phyloP scores from a whole-genome alignment of 225 moss, liverwort and hornwort genomes.

The Pleurozium schreberi region DNA sequence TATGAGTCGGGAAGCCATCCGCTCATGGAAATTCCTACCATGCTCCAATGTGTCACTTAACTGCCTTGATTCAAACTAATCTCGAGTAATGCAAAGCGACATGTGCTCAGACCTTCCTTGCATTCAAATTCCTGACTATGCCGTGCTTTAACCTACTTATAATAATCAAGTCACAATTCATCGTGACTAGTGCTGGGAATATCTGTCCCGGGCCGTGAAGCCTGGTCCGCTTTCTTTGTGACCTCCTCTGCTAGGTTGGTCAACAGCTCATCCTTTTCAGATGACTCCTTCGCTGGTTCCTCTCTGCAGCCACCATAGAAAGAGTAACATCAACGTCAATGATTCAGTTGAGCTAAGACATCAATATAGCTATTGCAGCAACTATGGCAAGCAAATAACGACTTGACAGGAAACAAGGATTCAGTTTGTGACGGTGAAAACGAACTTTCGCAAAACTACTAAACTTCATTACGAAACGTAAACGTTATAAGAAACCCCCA shows the following conservation, averaged over 20 bases:
- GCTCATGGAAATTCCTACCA: not conserved
- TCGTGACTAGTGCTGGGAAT: conserved; percentile 24
- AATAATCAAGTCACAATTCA: conserved; percentile 23
- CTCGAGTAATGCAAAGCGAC: conserved; percentile 15
- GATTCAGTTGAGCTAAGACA: not conserved
- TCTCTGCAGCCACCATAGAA: conserved; percentile 4
- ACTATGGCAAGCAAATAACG: not conserved
- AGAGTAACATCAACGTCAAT: not conserved
- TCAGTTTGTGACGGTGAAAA: not conserved
- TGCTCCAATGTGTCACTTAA: conserved; percentile 6
- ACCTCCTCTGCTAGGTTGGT: conserved; percentile 4
- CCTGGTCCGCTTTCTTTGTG: not conserved
- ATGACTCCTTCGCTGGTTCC: conserved; percentile 12
- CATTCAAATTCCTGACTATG: conserved; percentile 3
- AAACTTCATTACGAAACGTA: not conserved
- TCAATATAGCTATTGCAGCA: not conserved
- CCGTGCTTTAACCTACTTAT: conserved; percentile 4
- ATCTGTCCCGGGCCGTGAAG: conserved; percentile 17
- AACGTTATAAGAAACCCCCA: not conserved
- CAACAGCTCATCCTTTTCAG: conserved; percentile 5
- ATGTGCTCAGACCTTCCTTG: not conserved
- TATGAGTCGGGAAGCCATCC: not conserved
- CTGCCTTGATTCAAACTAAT: conserved; percentile 5
- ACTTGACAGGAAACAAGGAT: not conserved
- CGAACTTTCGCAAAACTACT: not conserved